Evolutionary conservation across 163 green algal species (phyloP), one percentile per base, ranked within the genome.

Genomic region (Prototheca stagnorum): DNA sequence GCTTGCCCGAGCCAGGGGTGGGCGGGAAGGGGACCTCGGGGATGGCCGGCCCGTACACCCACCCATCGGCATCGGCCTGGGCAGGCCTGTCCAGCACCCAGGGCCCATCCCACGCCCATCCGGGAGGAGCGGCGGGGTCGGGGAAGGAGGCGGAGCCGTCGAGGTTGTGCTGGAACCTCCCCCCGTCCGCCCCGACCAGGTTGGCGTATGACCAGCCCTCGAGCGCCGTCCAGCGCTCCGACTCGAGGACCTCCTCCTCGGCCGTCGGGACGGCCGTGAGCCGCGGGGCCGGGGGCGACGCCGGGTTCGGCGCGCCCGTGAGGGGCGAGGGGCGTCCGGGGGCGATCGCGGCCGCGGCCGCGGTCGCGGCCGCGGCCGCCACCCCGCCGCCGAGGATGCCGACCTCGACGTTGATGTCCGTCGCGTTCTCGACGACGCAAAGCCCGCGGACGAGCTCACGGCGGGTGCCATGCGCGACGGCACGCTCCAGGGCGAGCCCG

Each of bases 221-320:
- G 14, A 79, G 44, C 3, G 68, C 66, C 25, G 74, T 36, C 52
- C 61, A 81, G 5, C 80, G 63, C 66, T 88, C 63, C 37, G 83
- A 75, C 67, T 90, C 80, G 58, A 85, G 81, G 24, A 85, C 62
- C 51, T 82, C 70, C 44, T 81, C 77, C 43, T 80, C 69, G 17
- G 67, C 51, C 1, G 54, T 49, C 16, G 70, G 53, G 4, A 33
- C 56, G 2, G n/a, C n/a, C n/a, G n/a, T n/a, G n/a, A n/a, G n/a
- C n/a, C n/a, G n/a, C n/a, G n/a, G n/a, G n/a, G n/a, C n/a, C n/a
- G n/a, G n/a, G n/a, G n/a, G n/a, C n/a, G n/a, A n/a, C n/a, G n/a
- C n/a, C n/a, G n/a, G n/a, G n/a, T n/a, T n/a, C n/a, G n/a, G n/a
- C n/a, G n/a, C n/a, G n/a, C n/a, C n/a, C n/a, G n/a, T n/a, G n/a